Evolutionary conservation across 805 yeast species (phyloP).

Genomic region (Hanseniaspora valbyensis): DNA sequence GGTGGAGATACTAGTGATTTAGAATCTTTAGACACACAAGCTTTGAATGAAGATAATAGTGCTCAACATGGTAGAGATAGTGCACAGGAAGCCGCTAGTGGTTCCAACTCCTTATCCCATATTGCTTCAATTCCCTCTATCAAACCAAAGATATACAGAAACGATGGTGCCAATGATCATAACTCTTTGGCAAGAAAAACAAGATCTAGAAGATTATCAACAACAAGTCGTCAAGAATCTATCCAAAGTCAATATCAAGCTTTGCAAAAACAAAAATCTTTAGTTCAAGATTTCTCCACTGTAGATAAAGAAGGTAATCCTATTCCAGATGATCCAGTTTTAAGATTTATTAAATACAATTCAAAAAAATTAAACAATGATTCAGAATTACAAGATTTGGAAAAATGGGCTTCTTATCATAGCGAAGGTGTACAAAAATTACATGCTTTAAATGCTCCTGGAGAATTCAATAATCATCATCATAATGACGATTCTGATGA

Average conservation of each 20-base stretch:
- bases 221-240: constrained; percentile 5
- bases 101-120: neutral
- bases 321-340: constrained; percentile 16
- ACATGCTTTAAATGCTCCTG: neutral
- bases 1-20: constrained; percentile 8
- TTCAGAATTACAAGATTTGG: neutral
- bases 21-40: constrained; percentile 2
- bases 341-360: constrained; percentile 15
- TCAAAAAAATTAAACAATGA: constrained; percentile 8
- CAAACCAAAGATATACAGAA: constrained; percentile 3
- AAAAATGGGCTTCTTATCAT: constrained; percentile 13
- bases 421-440: neutral
- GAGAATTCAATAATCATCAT: neutral
- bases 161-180: constrained; percentile 2
- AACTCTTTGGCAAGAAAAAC: too few species aligned
- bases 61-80: neutral
- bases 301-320: constrained; percentile 28
- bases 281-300: constrained; percentile 39
- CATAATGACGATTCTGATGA: neutral
- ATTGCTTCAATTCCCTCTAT: neutral
- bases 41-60: constrained; percentile 2
- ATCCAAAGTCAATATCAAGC: neutral
- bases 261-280: constrained; percentile 16
- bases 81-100: neutral
- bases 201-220: constrained; percentile 11